Evolutionary conservation across 129 eudicot species (phyloP), one percentile per base, ranked within the genome.

Genomic region (Centaurea solstitialis): DNA sequence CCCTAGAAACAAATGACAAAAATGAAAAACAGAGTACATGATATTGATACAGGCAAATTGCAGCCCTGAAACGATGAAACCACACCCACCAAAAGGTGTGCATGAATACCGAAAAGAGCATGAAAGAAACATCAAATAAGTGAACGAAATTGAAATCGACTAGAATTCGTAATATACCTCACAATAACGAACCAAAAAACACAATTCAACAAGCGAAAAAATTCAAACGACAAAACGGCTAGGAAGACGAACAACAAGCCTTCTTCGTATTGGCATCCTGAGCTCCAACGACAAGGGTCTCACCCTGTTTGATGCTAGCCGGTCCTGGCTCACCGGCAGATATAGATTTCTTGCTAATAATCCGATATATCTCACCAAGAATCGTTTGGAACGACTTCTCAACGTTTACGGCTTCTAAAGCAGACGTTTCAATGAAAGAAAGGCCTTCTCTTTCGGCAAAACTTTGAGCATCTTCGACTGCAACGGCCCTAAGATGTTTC

Each of bases 371-470:
- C 87, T 94, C 98, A 35, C 90, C 89, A 66, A 94, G 93, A 84
- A 94, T 92, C 9, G 90, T 90, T 64, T 94, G 98, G 75, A 94
- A 92, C 21, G 98, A 87, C 71, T 92, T 92, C 83, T 94, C 98
- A 0, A 94, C 98, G 79, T 94, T 94, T 43, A 85, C 78, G 70
- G 97, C 98, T 85, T 94, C 98, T 23, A 94, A 85, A 35, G 98
- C 98, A 71, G 98, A 94, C 0, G 98, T 94, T 67, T 94, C 98
- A 4, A 94, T 90, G 50, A 94, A 92, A 5, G 97, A 92, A 62
- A 94, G 97, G 43, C 97, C 98, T 75, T 94, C 97, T 80, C 66
- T 92, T 71, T 94, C 98, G 1, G 98, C 98, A 87, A 88, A 94
- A 75, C 98, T 76, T 85, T 94, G 97, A 53, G 98, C 97, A 69